Base-by-base conservation (phyloP, 257 asterid genomes). In the Verbena officinalis region DNA sequence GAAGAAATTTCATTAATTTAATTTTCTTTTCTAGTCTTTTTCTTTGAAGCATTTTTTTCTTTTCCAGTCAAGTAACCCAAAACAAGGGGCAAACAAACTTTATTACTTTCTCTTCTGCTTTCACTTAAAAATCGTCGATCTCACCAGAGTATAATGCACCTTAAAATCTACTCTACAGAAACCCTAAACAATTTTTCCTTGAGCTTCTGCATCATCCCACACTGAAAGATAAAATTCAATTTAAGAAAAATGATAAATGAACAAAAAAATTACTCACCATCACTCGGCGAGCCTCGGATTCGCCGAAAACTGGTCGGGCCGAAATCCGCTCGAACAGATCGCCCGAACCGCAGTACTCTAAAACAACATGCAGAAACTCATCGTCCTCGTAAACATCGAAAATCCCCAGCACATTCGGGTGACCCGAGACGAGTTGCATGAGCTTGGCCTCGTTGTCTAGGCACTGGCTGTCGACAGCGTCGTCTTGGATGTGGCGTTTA, bases 361-460 rank as follows among this genome's bases (percentile, higher is more conserved):
- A 4, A 22, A 89, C 88, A 16, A 89, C 64, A 68, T 89, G 89
- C 62, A 86, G 75, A 45, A 72, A 80, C 39, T 65, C 58, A 15
- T 83, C 87, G 13, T 83, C 95, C 81, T 89, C 91, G 82, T 71
- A 89, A 21, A 80, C 78, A 73, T 77, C 80, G 64, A 81, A 81
- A 23, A 81, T 34, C 7, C 71, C 69, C 24, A 83, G 39, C 20
- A 86, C 81, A 65, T 81, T 67, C 1, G 79, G 77, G 39, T 66
- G 75, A 2, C 82, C 82, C 2, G 84, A 69, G 58, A 83, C 75
- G 65, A 78, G 50, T 20, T 76, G 78, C 89, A 72, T 79, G 52
- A 79, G 72, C 74, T 86, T 81, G 48, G 85, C 79, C 79, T 89
- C 97, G 52, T 86, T 84, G 67, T 19, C 71, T 36, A 86, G 62